A percentile compares a stretch with the other conserved stretches of the same genome.
Conservation (phyloP, 2,329 filamentous ascomycete genomes). For the Sporothrix dimorphospora region DNA sequence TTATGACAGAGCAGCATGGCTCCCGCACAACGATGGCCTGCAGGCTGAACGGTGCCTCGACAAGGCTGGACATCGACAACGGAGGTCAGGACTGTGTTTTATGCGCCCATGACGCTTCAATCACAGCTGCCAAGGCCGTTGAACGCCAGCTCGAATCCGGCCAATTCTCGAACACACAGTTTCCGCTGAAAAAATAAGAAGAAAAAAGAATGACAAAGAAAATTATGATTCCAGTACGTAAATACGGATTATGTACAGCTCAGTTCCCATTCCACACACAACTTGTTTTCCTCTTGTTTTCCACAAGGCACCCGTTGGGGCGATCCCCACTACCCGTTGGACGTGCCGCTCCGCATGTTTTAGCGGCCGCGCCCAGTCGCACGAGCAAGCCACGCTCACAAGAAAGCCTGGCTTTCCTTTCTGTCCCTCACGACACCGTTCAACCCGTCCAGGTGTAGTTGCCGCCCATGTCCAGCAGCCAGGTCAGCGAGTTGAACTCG, state of each 20-base stretch:
- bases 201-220: conserved; percentile 13
- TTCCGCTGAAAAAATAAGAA: too few species aligned
- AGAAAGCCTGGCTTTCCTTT: neutral
- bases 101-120: too few species aligned
- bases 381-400: neutral
- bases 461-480: conserved; percentile 45
- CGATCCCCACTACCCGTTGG: neutral
- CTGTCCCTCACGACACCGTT: neutral
- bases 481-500: conserved; percentile 40
- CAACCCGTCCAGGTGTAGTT: conserved; percentile 37
- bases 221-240: neutral
- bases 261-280: neutral
- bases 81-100: too few species aligned
- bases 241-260: conserved; percentile 14
- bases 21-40: too few species aligned
- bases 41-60: too few species aligned
- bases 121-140: too few species aligned
- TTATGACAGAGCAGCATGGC: too few species aligned
- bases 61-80: too few species aligned
- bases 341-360: neutral
- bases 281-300: neutral
- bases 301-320: neutral
- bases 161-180: too few species aligned
- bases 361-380: neutral
- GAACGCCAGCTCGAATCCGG: too few species aligned